Evolutionary conservation across 495 filamentous ascomycete species (phyloP).

Genomic region (Aeminium ludgeri): DNA sequence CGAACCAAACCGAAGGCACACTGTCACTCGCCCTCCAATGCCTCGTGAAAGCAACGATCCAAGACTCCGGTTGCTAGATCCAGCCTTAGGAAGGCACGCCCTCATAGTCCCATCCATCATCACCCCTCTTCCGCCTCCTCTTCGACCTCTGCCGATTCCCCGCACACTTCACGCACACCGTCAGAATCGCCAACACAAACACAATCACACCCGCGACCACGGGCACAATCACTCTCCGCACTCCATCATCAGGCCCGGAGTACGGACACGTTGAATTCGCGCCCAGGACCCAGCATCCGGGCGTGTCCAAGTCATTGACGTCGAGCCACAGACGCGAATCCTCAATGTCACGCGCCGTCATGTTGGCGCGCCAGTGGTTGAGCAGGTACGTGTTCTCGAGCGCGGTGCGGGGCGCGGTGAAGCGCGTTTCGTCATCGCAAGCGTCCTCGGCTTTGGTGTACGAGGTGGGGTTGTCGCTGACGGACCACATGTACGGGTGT

Average conservation of each 20-base stretch:
- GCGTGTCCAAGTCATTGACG: conserved; percentile 39
- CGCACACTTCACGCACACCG: conserved; percentile 47
- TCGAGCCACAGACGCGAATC: conserved; percentile 33
- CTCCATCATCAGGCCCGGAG: conserved; percentile 18
- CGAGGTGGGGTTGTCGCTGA: conserved; percentile 26
- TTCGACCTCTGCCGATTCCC: conserved; percentile 37
- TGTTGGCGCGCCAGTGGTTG: conserved; percentile 16
- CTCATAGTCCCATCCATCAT: conserved; percentile 49
- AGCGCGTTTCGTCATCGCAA: conserved; percentile 15
- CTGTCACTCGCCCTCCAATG: no score
- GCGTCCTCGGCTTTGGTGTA: conserved; percentile 32
- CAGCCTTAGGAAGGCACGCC: conserved; percentile 33
- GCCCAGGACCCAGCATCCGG: conserved; percentile 42
- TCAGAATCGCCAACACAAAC: conserved; percentile 39
- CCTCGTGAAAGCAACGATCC: no score
- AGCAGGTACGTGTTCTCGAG: conserved; percentile 44
- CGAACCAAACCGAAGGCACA: no score
- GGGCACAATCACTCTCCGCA: conserved; percentile 39
- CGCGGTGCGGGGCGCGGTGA: conserved; percentile 40
- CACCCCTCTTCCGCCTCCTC: conserved; percentile 34
- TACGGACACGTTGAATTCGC: conserved; percentile 41
- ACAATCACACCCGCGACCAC: conserved; percentile 43
- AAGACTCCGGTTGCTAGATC: no score
- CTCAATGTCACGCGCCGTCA: conserved; percentile 11
- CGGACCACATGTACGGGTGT: conserved; percentile 37